phyloP scores from a whole-genome alignment of 352 stramenopile species.

The Hyaloperonospora arabidopsidis region DNA sequence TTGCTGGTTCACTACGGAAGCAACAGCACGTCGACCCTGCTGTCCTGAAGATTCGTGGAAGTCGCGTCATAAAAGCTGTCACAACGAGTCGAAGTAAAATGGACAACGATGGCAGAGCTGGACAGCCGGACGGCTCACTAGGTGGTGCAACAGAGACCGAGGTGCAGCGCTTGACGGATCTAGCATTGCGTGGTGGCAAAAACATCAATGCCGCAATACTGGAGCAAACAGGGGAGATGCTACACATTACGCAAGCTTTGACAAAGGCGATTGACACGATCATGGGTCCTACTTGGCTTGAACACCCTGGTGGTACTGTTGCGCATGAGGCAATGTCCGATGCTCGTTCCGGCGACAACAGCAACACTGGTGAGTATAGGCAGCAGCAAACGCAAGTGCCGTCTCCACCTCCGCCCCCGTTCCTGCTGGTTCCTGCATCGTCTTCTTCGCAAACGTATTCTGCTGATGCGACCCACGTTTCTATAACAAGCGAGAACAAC shows the following conservation, averaged over 20 bases:
- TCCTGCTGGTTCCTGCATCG: conserved; percentile 31
- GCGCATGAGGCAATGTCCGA: conserved; percentile 2
- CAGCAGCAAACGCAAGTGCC: conserved; percentile 12
- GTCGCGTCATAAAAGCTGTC: conserved; percentile 20
- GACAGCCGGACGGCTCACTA: conserved; percentile 9
- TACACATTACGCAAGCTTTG: conserved; percentile 49
- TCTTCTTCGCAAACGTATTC: conserved; percentile 34
- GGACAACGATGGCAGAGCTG: conserved; percentile 18
- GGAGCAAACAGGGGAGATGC: conserved; percentile 72
- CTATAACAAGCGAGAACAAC: conserved; percentile 26
- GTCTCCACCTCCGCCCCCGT: conserved; percentile 30
- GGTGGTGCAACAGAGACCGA: conserved; percentile 30
- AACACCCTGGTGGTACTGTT: background rate
- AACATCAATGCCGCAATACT: conserved; percentile 71
- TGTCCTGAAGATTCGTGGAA: conserved; percentile 14
- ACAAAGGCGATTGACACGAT: conserved; percentile 38
- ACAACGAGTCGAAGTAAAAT: conserved; percentile 11
- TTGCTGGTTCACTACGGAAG: conserved; percentile 31
- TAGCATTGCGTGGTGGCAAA: conserved; percentile 57
- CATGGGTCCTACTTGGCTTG: conserved; percentile 28
- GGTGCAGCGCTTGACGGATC: conserved; percentile 58
- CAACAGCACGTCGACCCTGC: conserved; percentile 27
- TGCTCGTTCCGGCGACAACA: conserved; percentile 5
- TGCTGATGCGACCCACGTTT: conserved; percentile 26
- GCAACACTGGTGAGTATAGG: conserved; percentile 8